Percentiles rank a stretch among this genome's conserved stretches.
Conservation (phyloP, 2,329 filamentous ascomycete genomes). For the Nothomitra cinnamomea region DNA sequence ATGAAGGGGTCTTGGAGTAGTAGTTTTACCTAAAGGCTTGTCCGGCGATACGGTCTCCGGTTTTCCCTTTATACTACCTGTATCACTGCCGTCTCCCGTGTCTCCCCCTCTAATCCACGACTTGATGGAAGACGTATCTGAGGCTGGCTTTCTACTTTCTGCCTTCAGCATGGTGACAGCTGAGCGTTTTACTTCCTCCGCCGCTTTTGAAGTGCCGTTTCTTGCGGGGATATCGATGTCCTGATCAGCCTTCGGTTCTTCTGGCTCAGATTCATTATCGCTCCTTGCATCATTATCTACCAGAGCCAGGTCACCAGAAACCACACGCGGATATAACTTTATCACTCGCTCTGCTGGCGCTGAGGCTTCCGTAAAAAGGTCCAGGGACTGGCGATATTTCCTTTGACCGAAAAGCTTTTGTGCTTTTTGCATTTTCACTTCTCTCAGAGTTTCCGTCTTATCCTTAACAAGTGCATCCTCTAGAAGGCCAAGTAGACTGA, state of each 20-base stretch:
- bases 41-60: slow-evolving; percentile 31
- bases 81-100: slow-evolving; percentile 33
- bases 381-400: slow-evolving; percentile 72
- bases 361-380: slow-evolving; percentile 78
- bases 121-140: slow-evolving; percentile 39
- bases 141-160: slow-evolving; percentile 21
- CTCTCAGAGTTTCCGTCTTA: slow-evolving; percentile 63
- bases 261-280: slow-evolving; percentile 22
- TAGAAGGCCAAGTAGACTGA: slow-evolving; percentile 74
- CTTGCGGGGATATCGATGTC: background rate
- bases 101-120: slow-evolving; percentile 36
- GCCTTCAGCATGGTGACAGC: slow-evolving; percentile 1
- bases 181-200: background rate
- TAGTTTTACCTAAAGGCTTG: slow-evolving; percentile 21
- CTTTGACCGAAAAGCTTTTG: slow-evolving; percentile 66
- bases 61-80: slow-evolving; percentile 33
- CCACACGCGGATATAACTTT: slow-evolving; percentile 62
- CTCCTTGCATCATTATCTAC: slow-evolving; percentile 16
- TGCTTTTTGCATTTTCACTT: slow-evolving; percentile 84
- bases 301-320: slow-evolving; percentile 61
- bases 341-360: slow-evolving; percentile 83
- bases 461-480: slow-evolving; percentile 79
- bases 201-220: background rate
- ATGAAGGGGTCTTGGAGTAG: background rate
- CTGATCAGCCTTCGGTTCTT: slow-evolving; percentile 20